These are phyloP conservation scores for Quercus robur DNA, from an alignment of 306 rosid species.

Conservation along the genomic window DNA sequence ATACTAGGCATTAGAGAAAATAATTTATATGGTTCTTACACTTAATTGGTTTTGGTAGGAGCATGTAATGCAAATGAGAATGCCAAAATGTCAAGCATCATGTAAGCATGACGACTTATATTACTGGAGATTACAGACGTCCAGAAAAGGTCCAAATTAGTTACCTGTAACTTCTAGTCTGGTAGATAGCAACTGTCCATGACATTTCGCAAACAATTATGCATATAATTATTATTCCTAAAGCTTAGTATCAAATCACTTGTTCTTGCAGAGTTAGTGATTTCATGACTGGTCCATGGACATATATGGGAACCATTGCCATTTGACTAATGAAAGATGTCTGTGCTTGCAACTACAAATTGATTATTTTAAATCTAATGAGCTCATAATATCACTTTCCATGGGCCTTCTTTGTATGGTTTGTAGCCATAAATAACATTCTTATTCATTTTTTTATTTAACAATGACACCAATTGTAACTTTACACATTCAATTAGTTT, in stretches of 20 bases:
- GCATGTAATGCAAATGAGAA: too few species aligned
- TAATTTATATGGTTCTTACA: too few species aligned
- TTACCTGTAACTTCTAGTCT: neutral
- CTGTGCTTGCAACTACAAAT: neutral
- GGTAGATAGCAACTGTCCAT: neutral
- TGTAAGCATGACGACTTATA: too few species aligned
- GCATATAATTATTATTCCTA: too few species aligned
- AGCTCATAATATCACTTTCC: neutral
- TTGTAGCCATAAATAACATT: neutral
- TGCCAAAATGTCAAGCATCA: too few species aligned
- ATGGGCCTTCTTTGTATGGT: conserved; percentile 7
- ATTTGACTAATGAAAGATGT: neutral
- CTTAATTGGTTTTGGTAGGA: too few species aligned
- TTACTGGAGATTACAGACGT: neutral
- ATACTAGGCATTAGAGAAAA: too few species aligned
- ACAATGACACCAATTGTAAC: neutral
- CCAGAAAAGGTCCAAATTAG: neutral
- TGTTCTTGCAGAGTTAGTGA: too few species aligned
- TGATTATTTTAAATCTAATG: neutral
- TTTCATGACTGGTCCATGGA: neutral
- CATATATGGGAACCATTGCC: neutral
- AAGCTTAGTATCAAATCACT: too few species aligned
- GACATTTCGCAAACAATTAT: too few species aligned
- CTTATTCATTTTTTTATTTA: neutral
- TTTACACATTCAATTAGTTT: neutral